phyloP scores from a whole-genome alignment of 257 asterid genomes.

The Solanum corneliomulleri region DNA sequence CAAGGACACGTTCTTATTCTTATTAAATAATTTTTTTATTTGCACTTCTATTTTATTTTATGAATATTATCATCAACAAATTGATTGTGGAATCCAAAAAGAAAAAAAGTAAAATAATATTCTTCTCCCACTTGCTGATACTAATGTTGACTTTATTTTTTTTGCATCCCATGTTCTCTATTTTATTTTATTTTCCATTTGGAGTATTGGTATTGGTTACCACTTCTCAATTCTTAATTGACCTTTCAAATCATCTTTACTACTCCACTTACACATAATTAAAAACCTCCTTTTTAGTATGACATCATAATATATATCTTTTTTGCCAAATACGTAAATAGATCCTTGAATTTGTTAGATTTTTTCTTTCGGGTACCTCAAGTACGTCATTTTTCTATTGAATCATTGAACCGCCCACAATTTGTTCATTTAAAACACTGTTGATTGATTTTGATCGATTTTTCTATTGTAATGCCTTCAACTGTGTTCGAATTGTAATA shows the following conservation, averaged over 20 bases:
- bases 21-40: not conserved
- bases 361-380: too few relatives aligned
- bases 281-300: not conserved
- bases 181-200: not conserved
- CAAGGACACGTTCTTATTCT: not conserved
- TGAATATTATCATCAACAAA: not conserved
- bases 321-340: too few relatives aligned
- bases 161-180: not conserved
- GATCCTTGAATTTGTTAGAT: too few relatives aligned
- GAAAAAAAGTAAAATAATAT: not conserved
- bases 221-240: not conserved
- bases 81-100: not conserved
- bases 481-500: too few relatives aligned
- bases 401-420: too few relatives aligned
- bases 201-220: not conserved
- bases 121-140: not conserved
- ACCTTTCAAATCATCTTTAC: not conserved
- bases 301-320: not conserved
- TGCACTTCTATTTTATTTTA: not conserved
- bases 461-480: too few relatives aligned
- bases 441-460: too few relatives aligned
- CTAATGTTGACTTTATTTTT: not conserved
- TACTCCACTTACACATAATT: not conserved
- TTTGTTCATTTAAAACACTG: too few relatives aligned
- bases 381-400: too few relatives aligned